These are phyloP conservation scores for Monilinia vaccinii-corymbosi DNA, from an alignment of 2,329 filamentous ascomycete genomes.

Conservation along the genomic window DNA sequence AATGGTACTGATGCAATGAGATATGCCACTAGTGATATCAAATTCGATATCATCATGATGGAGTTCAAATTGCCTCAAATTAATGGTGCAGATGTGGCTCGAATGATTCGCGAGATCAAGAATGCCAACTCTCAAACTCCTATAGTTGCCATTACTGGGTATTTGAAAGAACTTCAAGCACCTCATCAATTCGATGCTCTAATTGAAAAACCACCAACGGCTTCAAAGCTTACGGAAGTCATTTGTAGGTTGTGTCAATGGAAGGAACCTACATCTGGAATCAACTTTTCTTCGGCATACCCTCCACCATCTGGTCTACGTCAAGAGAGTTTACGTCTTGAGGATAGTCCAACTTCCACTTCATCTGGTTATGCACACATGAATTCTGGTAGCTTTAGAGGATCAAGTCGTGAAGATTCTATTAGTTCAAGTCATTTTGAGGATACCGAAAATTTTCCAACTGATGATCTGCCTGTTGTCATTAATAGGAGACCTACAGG, in stretches of 20 bases:
- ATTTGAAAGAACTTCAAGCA: slow-evolving; percentile 92
- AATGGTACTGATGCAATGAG: slow-evolving; percentile 88
- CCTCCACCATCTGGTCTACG: slow-evolving; percentile 56
- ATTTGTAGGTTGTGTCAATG: slow-evolving; percentile 84
- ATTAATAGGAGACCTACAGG: slow-evolving; percentile 64
- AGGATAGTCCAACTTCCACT: slow-evolving; percentile 65
- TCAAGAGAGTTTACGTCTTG: slow-evolving; percentile 52
- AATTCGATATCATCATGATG: slow-evolving; percentile 98
- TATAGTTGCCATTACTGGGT: slow-evolving; percentile 93
- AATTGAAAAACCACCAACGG: slow-evolving; percentile 93
- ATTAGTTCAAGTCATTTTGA: slow-evolving; percentile 83
- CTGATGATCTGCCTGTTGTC: slow-evolving; percentile 69
- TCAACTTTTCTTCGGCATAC: slow-evolving; percentile 41
- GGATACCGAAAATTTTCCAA: slow-evolving; percentile 69
- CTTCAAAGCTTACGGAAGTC: slow-evolving; percentile 82
- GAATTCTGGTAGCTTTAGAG: slow-evolving; percentile 66
- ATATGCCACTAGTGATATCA: slow-evolving; percentile 92
- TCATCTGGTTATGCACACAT: slow-evolving; percentile 68
- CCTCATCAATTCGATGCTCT: slow-evolving; percentile 93
- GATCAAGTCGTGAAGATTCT: slow-evolving; percentile 79
- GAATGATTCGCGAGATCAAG: slow-evolving; percentile 96
- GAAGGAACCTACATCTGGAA: slow-evolving; percentile 60
- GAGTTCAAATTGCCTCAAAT: slow-evolving; percentile 94
- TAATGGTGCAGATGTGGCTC: slow-evolving; percentile 87
- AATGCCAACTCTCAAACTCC: slow-evolving; percentile 92